Evolutionary conservation across 2,329 filamentous ascomycete genomes (phyloP).

Genomic region (Fusarium aywerte): DNA sequence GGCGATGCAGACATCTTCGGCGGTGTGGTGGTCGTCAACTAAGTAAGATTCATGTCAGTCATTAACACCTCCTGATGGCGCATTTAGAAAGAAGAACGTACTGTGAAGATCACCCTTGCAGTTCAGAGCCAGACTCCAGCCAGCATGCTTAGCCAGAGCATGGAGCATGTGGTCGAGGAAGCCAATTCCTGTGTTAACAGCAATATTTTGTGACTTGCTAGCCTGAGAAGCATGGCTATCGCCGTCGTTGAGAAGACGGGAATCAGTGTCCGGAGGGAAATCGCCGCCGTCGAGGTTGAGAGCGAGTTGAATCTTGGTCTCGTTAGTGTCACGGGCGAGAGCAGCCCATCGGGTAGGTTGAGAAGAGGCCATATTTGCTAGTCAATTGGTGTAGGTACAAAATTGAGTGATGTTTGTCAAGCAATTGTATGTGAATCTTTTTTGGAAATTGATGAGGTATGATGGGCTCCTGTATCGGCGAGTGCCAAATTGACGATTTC

Average conservation of each 20-base stretch:
- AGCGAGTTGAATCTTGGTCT: constrained; percentile 94
- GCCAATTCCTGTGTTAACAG: constrained; percentile 91
- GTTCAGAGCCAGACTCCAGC: constrained; percentile 87
- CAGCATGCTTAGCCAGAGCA: constrained; percentile 92
- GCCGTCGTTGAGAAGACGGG: constrained; percentile 60
- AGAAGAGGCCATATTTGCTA: constrained; percentile 43
- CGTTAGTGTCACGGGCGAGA: constrained; percentile 91
- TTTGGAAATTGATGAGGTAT: constrained; percentile 15
- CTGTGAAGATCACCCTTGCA: constrained; percentile 93
- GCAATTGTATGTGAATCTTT: constrained; percentile 13
- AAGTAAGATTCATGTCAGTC: constrained; percentile 23
- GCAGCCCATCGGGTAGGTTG: constrained; percentile 72
- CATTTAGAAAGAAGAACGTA: constrained; percentile 58
- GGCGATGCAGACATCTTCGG: constrained; percentile 93
- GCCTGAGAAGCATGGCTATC: constrained; percentile 84
- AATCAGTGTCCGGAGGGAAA: constrained; percentile 73
- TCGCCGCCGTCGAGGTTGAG: constrained; percentile 92
- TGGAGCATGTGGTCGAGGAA: constrained; percentile 99
- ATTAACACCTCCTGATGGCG: background rate
- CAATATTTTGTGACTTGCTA: constrained; percentile 86
- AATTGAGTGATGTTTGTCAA: constrained; percentile 1
- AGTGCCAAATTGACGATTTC: constrained; percentile 43
- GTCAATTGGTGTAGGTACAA: constrained; percentile 25
- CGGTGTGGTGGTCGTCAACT: constrained; percentile 99
- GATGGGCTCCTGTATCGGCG: constrained; percentile 47